Percentiles rank a stretch among this genome's conserved stretches.
These are phyloP conservation scores for Zopfochytrium polystomum DNA, from an alignment of 371 early-diverging fungal species.

Conservation along the genomic window DNA sequence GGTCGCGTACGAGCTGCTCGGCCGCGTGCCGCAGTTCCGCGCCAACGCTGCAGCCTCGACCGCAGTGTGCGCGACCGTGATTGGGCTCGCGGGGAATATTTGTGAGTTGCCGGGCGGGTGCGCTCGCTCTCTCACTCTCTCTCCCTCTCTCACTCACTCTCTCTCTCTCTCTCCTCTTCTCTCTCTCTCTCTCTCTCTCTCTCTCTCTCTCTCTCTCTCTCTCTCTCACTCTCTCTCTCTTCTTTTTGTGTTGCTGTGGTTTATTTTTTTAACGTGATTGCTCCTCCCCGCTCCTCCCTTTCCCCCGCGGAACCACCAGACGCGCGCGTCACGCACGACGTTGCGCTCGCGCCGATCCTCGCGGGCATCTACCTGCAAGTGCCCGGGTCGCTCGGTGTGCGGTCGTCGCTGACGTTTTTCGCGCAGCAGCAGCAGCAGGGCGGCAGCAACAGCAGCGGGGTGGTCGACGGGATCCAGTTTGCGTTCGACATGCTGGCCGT, in stretches of 20 bases:
- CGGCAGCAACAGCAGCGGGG: slow-evolving; percentile 2
- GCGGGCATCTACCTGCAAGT: slow-evolving; percentile 54
- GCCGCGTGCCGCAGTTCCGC: slow-evolving; percentile 19
- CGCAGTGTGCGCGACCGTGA: slow-evolving; percentile 29
- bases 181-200: too few relatives aligned
- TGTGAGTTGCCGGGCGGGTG: too few relatives aligned
- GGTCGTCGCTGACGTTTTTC: slow-evolving; percentile 48
- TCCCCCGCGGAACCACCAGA: too few relatives aligned
- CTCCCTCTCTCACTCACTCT: too few relatives aligned
- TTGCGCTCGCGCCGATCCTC: slow-evolving; percentile 54
- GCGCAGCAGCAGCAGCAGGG: neutral
- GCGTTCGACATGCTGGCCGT: slow-evolving; percentile 51
- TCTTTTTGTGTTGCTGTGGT: too few relatives aligned
- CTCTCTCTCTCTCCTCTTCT: too few relatives aligned
- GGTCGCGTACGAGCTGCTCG: slow-evolving; percentile 21
- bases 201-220: too few relatives aligned
- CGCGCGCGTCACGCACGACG: slow-evolving; percentile 50
- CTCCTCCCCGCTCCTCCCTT: too few relatives aligned
- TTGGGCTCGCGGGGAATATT: slow-evolving; percentile 37
- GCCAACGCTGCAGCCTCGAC: slow-evolving; percentile 26
- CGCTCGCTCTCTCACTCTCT: too few relatives aligned
- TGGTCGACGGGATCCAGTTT: slow-evolving; percentile 29
- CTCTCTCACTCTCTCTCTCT: neutral
- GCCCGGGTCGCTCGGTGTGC: slow-evolving; percentile 57
- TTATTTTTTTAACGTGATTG: too few relatives aligned